phyloP scores from a whole-genome alignment of 2,329 filamentous ascomycete genomes.

The Aureobasidium zeae region DNA sequence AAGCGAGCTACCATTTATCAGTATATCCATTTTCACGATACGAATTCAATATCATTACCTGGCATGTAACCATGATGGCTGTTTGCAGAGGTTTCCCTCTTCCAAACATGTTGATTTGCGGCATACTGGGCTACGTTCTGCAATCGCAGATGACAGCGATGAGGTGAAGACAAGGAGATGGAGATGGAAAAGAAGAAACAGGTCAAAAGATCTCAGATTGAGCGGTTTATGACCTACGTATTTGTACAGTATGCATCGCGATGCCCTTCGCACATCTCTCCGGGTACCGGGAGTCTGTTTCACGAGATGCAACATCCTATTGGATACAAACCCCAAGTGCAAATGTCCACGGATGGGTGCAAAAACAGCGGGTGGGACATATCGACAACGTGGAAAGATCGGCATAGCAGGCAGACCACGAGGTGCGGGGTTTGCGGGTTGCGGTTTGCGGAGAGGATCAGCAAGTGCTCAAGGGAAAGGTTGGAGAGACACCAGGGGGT shows the following conservation, averaged over 20 bases:
- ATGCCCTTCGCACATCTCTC: conserved; percentile 8
- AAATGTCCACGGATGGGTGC: too few species aligned
- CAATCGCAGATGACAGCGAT: neutral
- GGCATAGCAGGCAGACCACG: neutral
- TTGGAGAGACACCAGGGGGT: too few species aligned
- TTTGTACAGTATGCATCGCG: too few species aligned
- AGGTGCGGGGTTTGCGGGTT: conserved; percentile 2
- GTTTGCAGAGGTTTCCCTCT: conserved; percentile 23
- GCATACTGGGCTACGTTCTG: neutral
- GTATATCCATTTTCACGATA: neutral
- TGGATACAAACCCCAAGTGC: neutral
- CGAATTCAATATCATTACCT: conserved; percentile 15
- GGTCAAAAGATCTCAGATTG: neutral
- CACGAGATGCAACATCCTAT: neutral
- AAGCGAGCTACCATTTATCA: conserved; percentile 19
- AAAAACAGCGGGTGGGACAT: too few species aligned
- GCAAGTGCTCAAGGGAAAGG: too few species aligned
- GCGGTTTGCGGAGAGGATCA: conserved; percentile 11
- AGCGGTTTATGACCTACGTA: neutral
- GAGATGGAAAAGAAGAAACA: neutral
- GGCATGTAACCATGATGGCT: conserved; percentile 27
- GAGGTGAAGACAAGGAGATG: neutral
- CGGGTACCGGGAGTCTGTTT: neutral
- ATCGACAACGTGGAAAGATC: too few species aligned
- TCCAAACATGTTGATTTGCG: conserved; percentile 24